Conservation (phyloP, 2,329 filamentous ascomycete species). For the Paecilomyces sp. region DNA sequence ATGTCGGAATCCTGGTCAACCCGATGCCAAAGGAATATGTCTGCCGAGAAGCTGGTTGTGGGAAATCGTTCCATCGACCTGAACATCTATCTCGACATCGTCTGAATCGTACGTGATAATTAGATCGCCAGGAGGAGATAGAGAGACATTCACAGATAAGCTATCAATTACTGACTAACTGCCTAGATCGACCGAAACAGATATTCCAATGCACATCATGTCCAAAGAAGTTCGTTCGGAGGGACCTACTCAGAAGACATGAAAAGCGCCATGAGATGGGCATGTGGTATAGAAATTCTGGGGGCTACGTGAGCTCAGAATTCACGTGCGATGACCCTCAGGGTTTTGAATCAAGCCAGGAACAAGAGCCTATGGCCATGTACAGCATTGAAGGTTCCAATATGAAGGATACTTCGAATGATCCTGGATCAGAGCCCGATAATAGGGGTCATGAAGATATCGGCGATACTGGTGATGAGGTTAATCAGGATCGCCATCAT, state of each 20-base stretch:
- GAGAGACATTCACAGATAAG: background rate
- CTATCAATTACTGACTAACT: background rate
- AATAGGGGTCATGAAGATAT: background rate
- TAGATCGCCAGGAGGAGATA: background rate
- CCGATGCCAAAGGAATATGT: slow-evolving; percentile 9
- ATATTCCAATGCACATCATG: slow-evolving; percentile 13
- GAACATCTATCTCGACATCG: slow-evolving; percentile 12
- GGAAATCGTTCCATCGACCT: slow-evolving; percentile 10
- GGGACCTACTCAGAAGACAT: slow-evolving; percentile 18
- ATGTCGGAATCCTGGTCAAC: background rate
- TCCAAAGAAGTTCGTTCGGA: slow-evolving; percentile 15
- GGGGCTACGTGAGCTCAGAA: slow-evolving; percentile 6
- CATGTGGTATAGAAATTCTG: slow-evolving; percentile 19
- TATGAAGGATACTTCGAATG: slow-evolving; percentile 3
- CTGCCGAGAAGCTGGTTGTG: slow-evolving; percentile 11
- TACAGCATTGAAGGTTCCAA: slow-evolving; percentile 5
- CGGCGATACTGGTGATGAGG: background rate
- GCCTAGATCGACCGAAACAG: slow-evolving; percentile 9
- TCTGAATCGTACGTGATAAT: slow-evolving; percentile 9
- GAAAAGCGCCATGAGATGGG: slow-evolving; percentile 19
- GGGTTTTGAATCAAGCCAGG: background rate
- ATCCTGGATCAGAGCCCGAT: background rate
- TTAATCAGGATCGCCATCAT: background rate
- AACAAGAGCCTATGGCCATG: slow-evolving; percentile 4
- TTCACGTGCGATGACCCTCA: background rate